These are phyloP conservation scores for Pholiota microspora DNA, from an alignment of 768 basidiomycete species.

Conservation along the genomic window DNA sequence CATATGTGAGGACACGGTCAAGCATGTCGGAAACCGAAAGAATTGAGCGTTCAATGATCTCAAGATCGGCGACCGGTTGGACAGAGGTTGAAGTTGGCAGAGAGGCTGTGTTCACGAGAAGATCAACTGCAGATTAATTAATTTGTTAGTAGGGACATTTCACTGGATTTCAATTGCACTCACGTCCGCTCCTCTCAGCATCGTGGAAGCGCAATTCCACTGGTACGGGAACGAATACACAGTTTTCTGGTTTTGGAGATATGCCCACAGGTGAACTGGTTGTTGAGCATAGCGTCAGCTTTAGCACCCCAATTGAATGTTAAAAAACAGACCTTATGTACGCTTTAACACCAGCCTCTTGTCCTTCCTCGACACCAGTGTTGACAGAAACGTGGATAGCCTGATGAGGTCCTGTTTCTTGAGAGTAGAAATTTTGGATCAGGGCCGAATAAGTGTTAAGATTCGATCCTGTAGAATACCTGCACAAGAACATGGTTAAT, in stretches of 20 bases:
- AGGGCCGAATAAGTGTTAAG: conserved; percentile 94
- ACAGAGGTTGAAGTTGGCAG: conserved; percentile 44
- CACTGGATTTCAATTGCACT: conserved; percentile 29
- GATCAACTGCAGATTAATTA: conserved; percentile 60
- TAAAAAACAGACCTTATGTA: conserved; percentile 67
- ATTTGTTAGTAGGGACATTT: background rate
- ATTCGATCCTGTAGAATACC: conserved; percentile 91
- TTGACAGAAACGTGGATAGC: conserved; percentile 91
- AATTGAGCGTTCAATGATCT: conserved; percentile 74
- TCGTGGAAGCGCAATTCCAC: conserved; percentile 81
- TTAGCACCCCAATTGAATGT: conserved; percentile 7
- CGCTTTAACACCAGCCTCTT: conserved; percentile 76
- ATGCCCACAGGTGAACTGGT: conserved; percentile 84
- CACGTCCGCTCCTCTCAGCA: conserved; percentile 83
- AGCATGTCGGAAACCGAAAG: conserved; percentile 72
- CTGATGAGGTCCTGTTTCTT: conserved; percentile 85
- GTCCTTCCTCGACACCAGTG: conserved; percentile 68
- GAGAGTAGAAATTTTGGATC: conserved; percentile 96
- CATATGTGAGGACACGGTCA: conserved; percentile 82
- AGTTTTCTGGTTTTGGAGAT: conserved; percentile 89
- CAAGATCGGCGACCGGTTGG: conserved; percentile 67
- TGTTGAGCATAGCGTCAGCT: conserved; percentile 5
- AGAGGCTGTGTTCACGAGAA: conserved; percentile 54
- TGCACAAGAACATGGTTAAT: conserved; percentile 25
- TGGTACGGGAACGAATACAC: conserved; percentile 92